These are phyloP conservation scores for Chaetomiaceae sp. DNA, from an alignment of 2,329 filamentous ascomycete genomes.

Conservation along the genomic window DNA sequence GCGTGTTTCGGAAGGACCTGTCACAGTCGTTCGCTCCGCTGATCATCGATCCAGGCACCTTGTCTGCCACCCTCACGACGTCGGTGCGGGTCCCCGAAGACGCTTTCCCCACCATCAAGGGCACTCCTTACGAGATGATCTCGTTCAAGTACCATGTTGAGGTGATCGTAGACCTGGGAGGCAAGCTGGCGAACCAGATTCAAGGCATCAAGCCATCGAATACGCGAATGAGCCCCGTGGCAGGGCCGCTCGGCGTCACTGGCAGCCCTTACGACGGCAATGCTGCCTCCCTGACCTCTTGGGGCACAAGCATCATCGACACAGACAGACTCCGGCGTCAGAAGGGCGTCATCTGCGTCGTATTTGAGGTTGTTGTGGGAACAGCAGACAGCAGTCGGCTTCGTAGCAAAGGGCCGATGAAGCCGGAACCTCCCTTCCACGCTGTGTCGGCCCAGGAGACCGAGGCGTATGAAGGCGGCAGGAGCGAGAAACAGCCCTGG, in stretches of 20 bases:
- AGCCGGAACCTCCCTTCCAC: conserved; percentile 21
- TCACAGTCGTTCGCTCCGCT: conserved; percentile 84
- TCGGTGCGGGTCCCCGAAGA: conserved; percentile 85
- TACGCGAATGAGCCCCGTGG: conserved; percentile 32
- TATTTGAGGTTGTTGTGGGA: conserved; percentile 83
- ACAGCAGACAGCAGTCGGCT: conserved; percentile 68
- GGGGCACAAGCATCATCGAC: conserved; percentile 71
- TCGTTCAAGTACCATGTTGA: conserved; percentile 93
- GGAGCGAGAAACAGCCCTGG: conserved; percentile 25
- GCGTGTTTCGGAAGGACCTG: conserved; percentile 92
- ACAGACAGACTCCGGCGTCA: conserved; percentile 82
- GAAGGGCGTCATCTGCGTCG: conserved; percentile 83
- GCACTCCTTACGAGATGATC: conserved; percentile 89
- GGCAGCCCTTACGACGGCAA: conserved; percentile 36
- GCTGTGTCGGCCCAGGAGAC: conserved; percentile 26
- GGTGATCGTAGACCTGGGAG: conserved; percentile 86
- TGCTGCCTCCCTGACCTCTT: conserved; percentile 46
- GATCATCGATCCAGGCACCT: conserved; percentile 75
- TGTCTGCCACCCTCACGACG: conserved; percentile 76
- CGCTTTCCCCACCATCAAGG: conserved; percentile 84
- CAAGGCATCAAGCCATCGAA: conserved; percentile 56
- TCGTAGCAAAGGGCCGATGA: conserved; percentile 36
- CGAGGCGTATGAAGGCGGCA: conserved; percentile 13
- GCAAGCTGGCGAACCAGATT: conserved; percentile 70
- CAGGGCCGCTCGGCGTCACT: conserved; percentile 29